These are phyloP conservation scores for Collariella sp. DNA, from an alignment of 495 filamentous ascomycete genomes.

Conservation along the genomic window DNA sequence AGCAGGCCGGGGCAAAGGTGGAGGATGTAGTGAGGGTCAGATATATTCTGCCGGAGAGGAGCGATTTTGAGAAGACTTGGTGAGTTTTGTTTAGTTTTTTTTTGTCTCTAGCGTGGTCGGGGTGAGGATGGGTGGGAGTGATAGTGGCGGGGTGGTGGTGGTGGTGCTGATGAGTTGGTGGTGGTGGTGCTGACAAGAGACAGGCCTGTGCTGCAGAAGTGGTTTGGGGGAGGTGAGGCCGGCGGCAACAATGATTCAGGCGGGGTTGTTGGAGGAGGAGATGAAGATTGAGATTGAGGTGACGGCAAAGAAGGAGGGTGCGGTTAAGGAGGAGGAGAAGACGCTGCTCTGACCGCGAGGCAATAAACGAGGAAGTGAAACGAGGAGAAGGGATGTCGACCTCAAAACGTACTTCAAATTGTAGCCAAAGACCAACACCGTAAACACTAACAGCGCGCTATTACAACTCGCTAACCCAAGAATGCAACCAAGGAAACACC, in stretches of 20 bases:
- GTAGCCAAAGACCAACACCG: background rate
- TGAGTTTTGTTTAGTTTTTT: background rate
- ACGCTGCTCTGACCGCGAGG: background rate
- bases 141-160: background rate
- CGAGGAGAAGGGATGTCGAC: no score
- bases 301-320: slow-evolving; percentile 23
- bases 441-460: background rate
- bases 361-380: no score
- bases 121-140: no score
- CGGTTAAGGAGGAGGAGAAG: background rate
- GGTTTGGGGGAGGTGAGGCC: slow-evolving; percentile 31
- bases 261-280: slow-evolving; percentile 32
- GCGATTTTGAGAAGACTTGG: slow-evolving; percentile 26
- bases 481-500: background rate
- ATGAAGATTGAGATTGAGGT: slow-evolving; percentile 40
- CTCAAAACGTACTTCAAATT: no score
- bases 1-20: slow-evolving; percentile 23
- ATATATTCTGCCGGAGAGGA: slow-evolving; percentile 31
- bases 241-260: slow-evolving; percentile 36
- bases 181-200: background rate
- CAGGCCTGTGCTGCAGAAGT: slow-evolving; percentile 29
- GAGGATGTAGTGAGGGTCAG: slow-evolving; percentile 31
- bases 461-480: background rate
- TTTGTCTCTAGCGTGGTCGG: no score
- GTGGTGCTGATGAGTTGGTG: no score